Conservation (phyloP, 2,329 filamentous ascomycete genomes). For the Arthroderma sp. region DNA sequence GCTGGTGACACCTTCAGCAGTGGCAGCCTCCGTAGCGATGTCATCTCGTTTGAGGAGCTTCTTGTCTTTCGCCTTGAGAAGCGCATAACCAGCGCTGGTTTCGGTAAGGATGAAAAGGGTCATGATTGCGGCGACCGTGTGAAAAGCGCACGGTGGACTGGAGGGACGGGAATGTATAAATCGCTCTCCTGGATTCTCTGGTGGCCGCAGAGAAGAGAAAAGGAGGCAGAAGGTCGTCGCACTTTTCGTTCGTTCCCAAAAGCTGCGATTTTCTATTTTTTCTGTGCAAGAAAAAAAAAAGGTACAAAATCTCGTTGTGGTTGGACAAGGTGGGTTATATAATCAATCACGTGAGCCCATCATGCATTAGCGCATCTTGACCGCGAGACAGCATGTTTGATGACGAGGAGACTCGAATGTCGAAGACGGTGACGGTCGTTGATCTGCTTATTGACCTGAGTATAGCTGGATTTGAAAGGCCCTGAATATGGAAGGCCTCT, state of each 20-base stretch:
- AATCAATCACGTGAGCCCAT: not conserved
- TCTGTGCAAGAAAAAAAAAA: not conserved
- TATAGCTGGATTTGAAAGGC: not conserved
- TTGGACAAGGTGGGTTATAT: slow-evolving; percentile 10
- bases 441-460: slow-evolving; percentile 9
- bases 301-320: slow-evolving; percentile 15
- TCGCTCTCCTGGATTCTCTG: too few species aligned
- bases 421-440: too few species aligned
- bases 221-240: not conserved
- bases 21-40: slow-evolving; percentile 58
- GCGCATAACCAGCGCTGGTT: slow-evolving; percentile 90
- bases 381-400: not conserved
- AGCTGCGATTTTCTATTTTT: not conserved
- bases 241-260: not conserved
- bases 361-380: not conserved
- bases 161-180: too few species aligned
- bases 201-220: not conserved
- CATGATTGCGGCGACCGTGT: slow-evolving; percentile 40
- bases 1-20: slow-evolving; percentile 72
- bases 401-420: not conserved
- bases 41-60: slow-evolving; percentile 87
- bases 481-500: slow-evolving; percentile 66
- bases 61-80: slow-evolving; percentile 98
- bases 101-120: slow-evolving; percentile 87
- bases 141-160: too few species aligned